Conservation (phyloP, 495 filamentous ascomycete species). For the Penicillium cosmopolitanum region DNA sequence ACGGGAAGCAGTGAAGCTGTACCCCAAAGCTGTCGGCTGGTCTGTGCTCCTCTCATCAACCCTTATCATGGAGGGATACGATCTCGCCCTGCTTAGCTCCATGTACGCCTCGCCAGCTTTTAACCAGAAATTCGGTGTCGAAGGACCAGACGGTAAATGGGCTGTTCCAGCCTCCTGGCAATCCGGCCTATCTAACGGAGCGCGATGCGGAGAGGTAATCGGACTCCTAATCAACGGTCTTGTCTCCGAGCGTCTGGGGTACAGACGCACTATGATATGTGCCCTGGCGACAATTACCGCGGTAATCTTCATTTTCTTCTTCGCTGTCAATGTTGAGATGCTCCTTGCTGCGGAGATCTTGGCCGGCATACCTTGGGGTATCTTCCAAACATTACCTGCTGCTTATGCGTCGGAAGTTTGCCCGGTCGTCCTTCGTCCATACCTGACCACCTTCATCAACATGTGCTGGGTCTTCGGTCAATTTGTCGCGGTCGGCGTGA, state of each 20-base stretch:
- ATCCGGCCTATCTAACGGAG: slow-evolving; percentile 65
- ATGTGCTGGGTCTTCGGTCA: slow-evolving; percentile 76
- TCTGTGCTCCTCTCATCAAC: slow-evolving; percentile 46
- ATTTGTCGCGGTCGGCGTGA: slow-evolving; percentile 66
- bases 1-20: slow-evolving; percentile 32
- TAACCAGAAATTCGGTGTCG: slow-evolving; percentile 41
- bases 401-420: slow-evolving; percentile 76
- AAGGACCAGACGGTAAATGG: slow-evolving; percentile 35
- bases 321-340: slow-evolving; percentile 61
- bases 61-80: slow-evolving; percentile 57
- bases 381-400: slow-evolving; percentile 71
- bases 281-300: slow-evolving; percentile 58
- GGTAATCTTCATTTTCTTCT: slow-evolving; percentile 72
- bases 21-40: slow-evolving; percentile 51
- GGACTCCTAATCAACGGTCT: slow-evolving; percentile 69
- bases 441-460: slow-evolving; percentile 74
- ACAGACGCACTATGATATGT: slow-evolving; percentile 62
- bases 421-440: slow-evolving; percentile 67
- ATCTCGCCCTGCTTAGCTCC: slow-evolving; percentile 45
- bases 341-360: slow-evolving; percentile 70
- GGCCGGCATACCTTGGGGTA: slow-evolving; percentile 73
- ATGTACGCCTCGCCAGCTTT: slow-evolving; percentile 42
- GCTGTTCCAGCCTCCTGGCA: slow-evolving; percentile 61
- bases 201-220: slow-evolving; percentile 62
- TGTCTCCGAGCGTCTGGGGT: slow-evolving; percentile 67